Conservation (phyloP, 257 asterid species). For the Penstemon davidsonii region DNA sequence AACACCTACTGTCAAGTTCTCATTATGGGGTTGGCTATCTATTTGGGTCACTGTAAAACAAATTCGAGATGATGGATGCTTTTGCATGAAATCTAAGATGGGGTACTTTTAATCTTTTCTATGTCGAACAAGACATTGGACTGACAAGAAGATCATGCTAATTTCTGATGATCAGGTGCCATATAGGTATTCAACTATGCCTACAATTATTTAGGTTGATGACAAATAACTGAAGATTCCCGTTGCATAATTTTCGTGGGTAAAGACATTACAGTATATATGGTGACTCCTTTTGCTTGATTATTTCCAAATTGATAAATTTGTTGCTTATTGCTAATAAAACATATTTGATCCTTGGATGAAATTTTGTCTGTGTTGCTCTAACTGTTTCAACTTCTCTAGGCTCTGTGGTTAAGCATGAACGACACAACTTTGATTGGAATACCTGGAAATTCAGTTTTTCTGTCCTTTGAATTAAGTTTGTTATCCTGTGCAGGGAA, state of each 20-base stretch:
- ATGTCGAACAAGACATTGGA: neutral
- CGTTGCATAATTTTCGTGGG: no score
- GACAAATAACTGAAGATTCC: neutral
- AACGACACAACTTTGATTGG: neutral
- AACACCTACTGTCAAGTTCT: no score
- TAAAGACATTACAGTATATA: neutral
- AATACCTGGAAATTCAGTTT: neutral
- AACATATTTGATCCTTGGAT: neutral
- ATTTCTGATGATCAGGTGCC: constrained; percentile 4
- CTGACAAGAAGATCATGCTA: neutral
- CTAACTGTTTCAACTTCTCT: constrained; percentile 19
- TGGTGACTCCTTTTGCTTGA: neutral
- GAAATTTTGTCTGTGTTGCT: constrained; percentile 9
- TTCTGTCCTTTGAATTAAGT: constrained; percentile 1
- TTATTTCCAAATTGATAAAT: constrained; percentile 6
- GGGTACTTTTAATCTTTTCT: neutral
- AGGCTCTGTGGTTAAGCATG: neutral
- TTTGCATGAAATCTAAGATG: no score
- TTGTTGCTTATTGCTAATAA: neutral
- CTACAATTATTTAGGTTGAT: neutral
- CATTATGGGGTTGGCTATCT: no score
- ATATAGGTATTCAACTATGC: neutral
- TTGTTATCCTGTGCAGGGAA: constrained; percentile 48
- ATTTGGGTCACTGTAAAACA: no score
- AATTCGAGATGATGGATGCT: no score